Conservation (phyloP, 257 asterid species). For the Rubia yunnanensis region DNA sequence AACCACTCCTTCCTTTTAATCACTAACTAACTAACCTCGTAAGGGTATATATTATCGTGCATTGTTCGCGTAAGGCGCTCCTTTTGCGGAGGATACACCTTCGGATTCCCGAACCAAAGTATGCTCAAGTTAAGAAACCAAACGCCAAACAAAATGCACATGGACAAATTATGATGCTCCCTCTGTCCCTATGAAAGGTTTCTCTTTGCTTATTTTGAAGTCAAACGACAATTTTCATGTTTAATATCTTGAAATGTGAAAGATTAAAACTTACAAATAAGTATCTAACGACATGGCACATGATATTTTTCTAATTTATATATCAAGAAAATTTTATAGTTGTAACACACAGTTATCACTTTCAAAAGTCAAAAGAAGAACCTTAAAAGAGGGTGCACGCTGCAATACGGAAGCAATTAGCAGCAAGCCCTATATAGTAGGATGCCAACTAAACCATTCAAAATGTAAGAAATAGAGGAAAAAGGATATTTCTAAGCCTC, state of each 20-base stretch:
- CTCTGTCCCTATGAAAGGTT: neutral
- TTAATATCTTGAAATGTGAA: too few species aligned
- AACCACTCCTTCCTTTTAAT: neutral
- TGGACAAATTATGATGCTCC: neutral
- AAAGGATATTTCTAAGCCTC: constrained; percentile 86
- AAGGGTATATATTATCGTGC: constrained; percentile 57
- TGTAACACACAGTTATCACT: too few species aligned
- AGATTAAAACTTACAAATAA: too few species aligned
- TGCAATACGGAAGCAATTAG: neutral
- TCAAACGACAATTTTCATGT: too few species aligned
- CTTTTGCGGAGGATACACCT: constrained; percentile 62
- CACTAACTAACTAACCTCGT: constrained; percentile 47
- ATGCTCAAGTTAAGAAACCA: constrained; percentile 45
- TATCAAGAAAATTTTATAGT: too few species aligned
- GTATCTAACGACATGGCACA: too few species aligned
- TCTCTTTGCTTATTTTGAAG: too few species aligned
- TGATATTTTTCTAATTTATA: too few species aligned
- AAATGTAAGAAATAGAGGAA: neutral
- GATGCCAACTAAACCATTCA: neutral
- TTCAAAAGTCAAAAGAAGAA: too few species aligned
- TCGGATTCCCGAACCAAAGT: constrained; percentile 71
- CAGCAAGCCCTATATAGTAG: neutral
- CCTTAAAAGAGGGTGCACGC: neutral
- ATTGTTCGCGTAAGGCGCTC: constrained; percentile 36
- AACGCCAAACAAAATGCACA: neutral